Evolutionary conservation across 2,329 filamentous ascomycete species (phyloP), one percentile per base, ranked within the genome.

Genomic region (Pseudogymnoascus sp.): DNA sequence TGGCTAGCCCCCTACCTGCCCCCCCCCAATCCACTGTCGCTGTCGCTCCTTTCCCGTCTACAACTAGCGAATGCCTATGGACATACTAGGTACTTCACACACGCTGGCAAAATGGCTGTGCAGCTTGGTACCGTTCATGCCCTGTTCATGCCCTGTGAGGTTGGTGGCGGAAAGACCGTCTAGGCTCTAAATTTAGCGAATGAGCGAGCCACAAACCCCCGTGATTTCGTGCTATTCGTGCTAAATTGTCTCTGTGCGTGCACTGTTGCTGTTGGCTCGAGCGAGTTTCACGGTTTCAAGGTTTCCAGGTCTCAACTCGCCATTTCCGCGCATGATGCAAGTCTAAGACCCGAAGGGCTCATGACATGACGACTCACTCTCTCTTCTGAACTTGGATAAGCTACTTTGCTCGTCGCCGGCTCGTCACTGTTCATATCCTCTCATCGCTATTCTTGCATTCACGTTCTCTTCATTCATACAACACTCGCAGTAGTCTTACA

Each of bases 121-220:
- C 22, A n/a, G 25, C 15, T 22, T 50, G 43, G 43, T 50, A 50
- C 41, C 22, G 20, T 47, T 14, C 43, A 50, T 50, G 22, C 43
- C 14, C 43, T 50, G 20, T 47, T 14, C 43, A 50, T 50, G 43
- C 43, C 22, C 43, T 50, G 43, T 50, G 43, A 50, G 43, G 43
- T 50, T 50, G 43, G 43, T 50, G 43, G 43, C 43, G 43, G 43
- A 30, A 50, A 30, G 14, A 5, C n/a, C 22, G 43, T 50, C 43
- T 50, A 50, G 25, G 43, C 43, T 50, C 43, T 50, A 50, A 50
- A 30, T 50, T 50, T 50, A 50, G 43, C 43, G 43, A 50, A 50
- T 50, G 43, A 50, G 7, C 14, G 7, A 50, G 43, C 25, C 43
- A 30, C 43, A 50, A 47, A 30, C 43, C 43, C 43, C 43, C 43